Evolutionary conservation across 1,284 basidiomycete genomes (phyloP).

Genomic region (Leccinum subrobustum): DNA sequence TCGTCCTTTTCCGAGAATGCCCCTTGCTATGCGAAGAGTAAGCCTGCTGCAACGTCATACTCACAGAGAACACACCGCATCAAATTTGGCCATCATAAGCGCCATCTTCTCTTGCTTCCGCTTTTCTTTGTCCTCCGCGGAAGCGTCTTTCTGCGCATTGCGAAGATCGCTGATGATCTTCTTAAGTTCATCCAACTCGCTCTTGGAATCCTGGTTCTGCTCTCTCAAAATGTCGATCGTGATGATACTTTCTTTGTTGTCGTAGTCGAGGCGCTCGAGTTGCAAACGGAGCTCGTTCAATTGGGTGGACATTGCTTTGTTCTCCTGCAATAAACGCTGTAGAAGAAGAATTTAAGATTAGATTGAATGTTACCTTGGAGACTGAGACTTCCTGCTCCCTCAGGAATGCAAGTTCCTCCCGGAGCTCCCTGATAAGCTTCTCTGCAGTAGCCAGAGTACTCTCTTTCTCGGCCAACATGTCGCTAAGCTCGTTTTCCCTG

Average conservation of each 20-base stretch:
- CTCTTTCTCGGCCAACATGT: constrained; percentile 92
- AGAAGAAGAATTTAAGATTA: constrained; percentile 5
- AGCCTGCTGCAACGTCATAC: background rate
- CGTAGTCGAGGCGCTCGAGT: constrained; percentile 91
- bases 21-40: constrained; percentile 56
- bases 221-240: constrained; percentile 97
- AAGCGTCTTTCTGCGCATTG: constrained; percentile 80
- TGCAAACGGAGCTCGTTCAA: constrained; percentile 91
- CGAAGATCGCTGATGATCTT: constrained; percentile 80
- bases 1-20: constrained; percentile 94
- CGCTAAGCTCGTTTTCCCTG: constrained; percentile 95
- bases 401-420: constrained; percentile 83
- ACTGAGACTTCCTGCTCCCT: constrained; percentile 86
- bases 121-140: constrained; percentile 95
- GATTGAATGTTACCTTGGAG: constrained; percentile 55
- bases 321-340: constrained; percentile 58
- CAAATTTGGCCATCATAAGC: constrained; percentile 99
- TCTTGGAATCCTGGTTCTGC: constrained; percentile 86
- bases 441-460: constrained; percentile 71
- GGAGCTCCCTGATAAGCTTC: constrained; percentile 82
- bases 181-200: constrained; percentile 89
- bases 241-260: constrained; percentile 93
- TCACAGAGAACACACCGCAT: constrained; percentile 61
- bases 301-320: constrained; percentile 87
- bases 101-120: constrained; percentile 99